Base-by-base conservation (phyloP, 441 rosid species). In the Gossypium davidsonii region DNA sequence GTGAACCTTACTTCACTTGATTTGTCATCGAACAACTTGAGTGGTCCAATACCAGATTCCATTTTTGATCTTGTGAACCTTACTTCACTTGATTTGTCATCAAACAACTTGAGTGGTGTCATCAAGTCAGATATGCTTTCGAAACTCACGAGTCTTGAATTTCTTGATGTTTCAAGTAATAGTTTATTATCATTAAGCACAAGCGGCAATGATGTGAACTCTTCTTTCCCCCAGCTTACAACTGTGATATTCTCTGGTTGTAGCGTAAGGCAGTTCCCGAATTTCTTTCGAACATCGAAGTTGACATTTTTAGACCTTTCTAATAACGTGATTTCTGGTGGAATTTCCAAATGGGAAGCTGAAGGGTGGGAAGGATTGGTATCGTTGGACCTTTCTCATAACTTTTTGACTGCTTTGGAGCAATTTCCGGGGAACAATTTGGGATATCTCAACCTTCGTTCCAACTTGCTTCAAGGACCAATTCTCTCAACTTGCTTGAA, bases 111-210 rank as follows among this genome's bases (percentile, higher is more conserved):
- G 18, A 60, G 11, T 60, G 65, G 65, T 28, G 4, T 5, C 11
- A 12, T 60, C 44, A 28, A 2, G 1, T 31, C 65, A 5, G 53
- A 75, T 7, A 7, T 75, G 57, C 73, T 56, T 55, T 76, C 20
- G 21, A 65, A 46, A 4, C 52, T 34, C 12, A n/a, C 14, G 7
- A 73, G 64, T 23, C 56, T 82, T 46, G 0, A 0, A 6, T 0
- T 0, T 11, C 67, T 76, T 15, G 75, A 74, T 72, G 66, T 82
- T 65, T 74, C 82, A 5, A 51, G 17, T 14, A 71, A 71, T 26
- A 52, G 52, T 1, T 65, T 65, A 5, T 31, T 62, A 34, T 62
- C 67, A 37, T 34, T 15, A 0, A 62, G 67, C 2, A 3, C 7
- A 8, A 62, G 49, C n/a, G 23, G 6, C 7, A 34, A 17, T 62